Evolutionary conservation across 371 early-diverging fungal species (phyloP).

Genomic region (Lichtheimia ornata): DNA sequence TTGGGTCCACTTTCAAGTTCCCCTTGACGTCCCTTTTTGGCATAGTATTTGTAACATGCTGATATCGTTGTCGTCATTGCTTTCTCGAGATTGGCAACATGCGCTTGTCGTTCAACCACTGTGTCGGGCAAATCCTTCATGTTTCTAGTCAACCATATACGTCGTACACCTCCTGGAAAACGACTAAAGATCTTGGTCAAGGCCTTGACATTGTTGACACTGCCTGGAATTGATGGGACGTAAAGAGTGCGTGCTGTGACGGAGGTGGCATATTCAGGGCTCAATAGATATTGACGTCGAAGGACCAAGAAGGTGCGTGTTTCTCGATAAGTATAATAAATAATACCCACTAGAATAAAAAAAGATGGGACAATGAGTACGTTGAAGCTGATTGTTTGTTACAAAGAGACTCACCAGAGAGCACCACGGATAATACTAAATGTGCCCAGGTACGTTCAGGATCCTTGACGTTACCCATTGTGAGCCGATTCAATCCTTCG

Average conservation of each 20-base stretch:
- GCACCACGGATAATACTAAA: slow-evolving; percentile 59
- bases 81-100: slow-evolving; percentile 52
- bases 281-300: slow-evolving; percentile 65
- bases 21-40: slow-evolving; percentile 17
- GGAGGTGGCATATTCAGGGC: slow-evolving; percentile 58
- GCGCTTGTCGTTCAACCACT: slow-evolving; percentile 59
- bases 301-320: slow-evolving; percentile 65
- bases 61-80: slow-evolving; percentile 52
- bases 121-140: slow-evolving; percentile 53
- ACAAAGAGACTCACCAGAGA: slow-evolving; percentile 43
- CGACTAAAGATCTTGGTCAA: slow-evolving; percentile 56
- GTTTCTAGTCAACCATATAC: slow-evolving; percentile 69
- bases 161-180: slow-evolving; percentile 77
- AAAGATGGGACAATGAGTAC: too few species aligned
- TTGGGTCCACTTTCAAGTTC: slow-evolving; percentile 17
- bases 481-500: slow-evolving; percentile 49
- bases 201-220: slow-evolving; percentile 46
- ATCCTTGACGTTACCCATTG: slow-evolving; percentile 67
- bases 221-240: slow-evolving; percentile 61
- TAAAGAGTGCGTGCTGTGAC: slow-evolving; percentile 68
- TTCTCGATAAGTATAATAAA: slow-evolving; percentile 64
- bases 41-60: slow-evolving; percentile 44
- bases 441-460: slow-evolving; percentile 68
- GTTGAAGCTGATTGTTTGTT: too few species aligned
- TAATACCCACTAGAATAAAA: slow-evolving; percentile 30